Evolutionary conservation across 495 filamentous ascomycete species (phyloP), one percentile per base, ranked within the genome.

Genomic region (Penicillium crystallinum): DNA sequence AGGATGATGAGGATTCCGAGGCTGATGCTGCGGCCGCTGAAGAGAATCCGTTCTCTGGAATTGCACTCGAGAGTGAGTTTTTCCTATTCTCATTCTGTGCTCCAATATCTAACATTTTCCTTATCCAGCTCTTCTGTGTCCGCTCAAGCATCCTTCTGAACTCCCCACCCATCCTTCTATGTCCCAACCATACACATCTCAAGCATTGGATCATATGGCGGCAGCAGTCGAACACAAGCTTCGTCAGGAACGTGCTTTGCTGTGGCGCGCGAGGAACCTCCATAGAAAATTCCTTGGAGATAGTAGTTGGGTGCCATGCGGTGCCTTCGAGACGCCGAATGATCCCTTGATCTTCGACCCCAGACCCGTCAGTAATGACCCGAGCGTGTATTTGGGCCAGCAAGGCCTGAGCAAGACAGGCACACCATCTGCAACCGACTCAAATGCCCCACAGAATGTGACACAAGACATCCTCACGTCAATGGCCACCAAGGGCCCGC

Each of bases 81-180:
- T 56, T 27, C n/a, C n/a, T n/a, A n/a, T 55, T 55, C 3, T 29
- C 9, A 9, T 15, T 4, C n/a, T n/a, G n/a, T n/a, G n/a, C n/a
- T n/a, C n/a, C n/a, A n/a, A n/a, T n/a, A n/a, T n/a, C n/a, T n/a
- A n/a, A n/a, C 29, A 5, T 18, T 10, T 51, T n/a, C 30, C 41
- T 44, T n/a, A n/a, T n/a, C 2, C 62, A 96, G 92, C 88, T 46
- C 79, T 97, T 35, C 81, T 99, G 11, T 87, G 87, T 35, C 93
- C 93, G 21, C 71, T 97, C 45, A 95, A 90, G 47, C 79, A 90
- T 48, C 86, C 90, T 19, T 87, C 90, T 44, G 89, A 95, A 65
- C 78, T 99, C 29, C 83, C 89, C 4, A 77, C 71, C 33, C 93
- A 99, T 62, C 91, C 91, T 54, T 86, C 88, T 3, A 67, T 96